Evolutionary conservation across 208 protist species (phyloP).

Genomic region (Acanthamoeba quina): DNA sequence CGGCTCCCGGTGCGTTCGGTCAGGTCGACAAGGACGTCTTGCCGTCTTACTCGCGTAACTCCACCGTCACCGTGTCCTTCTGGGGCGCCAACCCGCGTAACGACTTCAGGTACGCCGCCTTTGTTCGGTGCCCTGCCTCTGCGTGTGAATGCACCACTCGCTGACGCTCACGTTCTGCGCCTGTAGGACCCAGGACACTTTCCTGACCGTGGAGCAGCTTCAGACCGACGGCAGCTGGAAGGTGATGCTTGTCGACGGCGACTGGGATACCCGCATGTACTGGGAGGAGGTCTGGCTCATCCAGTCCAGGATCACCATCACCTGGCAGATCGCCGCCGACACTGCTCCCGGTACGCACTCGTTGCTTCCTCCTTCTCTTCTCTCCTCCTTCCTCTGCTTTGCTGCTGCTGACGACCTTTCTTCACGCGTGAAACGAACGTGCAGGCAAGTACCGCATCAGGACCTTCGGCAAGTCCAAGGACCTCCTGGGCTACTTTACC

Average conservation of each 20-base stretch:
- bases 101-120: constrained; percentile 63
- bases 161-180: neutral
- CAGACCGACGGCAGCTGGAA: constrained; percentile 59
- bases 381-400: constrained; percentile 24
- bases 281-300: constrained; percentile 74
- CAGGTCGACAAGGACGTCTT: constrained; percentile 68
- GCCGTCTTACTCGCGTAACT: constrained; percentile 49
- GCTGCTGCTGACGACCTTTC: neutral
- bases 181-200: constrained; percentile 74
- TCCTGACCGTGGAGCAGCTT: constrained; percentile 78
- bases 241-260: constrained; percentile 75
- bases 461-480: constrained; percentile 72
- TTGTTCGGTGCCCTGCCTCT: neutral
- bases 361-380: neutral
- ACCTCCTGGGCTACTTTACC: constrained; percentile 6
- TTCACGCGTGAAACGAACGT: neutral
- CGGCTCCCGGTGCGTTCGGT: constrained; percentile 79
- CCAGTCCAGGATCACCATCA: constrained; percentile 77
- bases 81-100: constrained; percentile 84
- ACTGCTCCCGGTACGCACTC: constrained; percentile 69
- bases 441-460: constrained; percentile 72
- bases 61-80: constrained; percentile 77
- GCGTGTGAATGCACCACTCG: neutral
- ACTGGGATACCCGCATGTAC: constrained; percentile 81
- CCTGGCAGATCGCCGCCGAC: constrained; percentile 73